A percentile compares a stretch with the other conserved stretches of the same genome.
These are phyloP conservation scores for Fusarium sp. DNA, from an alignment of 2,329 filamentous ascomycete species.

Conservation along the genomic window DNA sequence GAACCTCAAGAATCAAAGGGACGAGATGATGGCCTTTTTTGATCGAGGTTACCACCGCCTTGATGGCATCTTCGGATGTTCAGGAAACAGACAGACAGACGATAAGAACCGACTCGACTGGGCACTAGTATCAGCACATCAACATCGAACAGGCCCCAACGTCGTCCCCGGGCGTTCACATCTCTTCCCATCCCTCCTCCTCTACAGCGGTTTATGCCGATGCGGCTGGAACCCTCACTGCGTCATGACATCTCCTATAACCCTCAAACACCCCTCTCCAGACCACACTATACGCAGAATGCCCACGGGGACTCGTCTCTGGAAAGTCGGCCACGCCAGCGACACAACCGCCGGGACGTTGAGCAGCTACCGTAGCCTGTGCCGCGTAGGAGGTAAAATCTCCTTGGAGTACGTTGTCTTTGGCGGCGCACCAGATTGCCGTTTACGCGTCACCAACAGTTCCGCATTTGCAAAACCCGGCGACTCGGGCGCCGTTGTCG, in stretches of 20 bases:
- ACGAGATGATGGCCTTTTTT: not conserved
- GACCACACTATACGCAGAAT: not conserved
- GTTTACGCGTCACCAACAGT: too few species aligned
- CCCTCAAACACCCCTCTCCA: not conserved
- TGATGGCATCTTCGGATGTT: not conserved
- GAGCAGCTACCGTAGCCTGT: not conserved
- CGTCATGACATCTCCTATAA: not conserved
- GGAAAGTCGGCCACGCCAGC: not conserved
- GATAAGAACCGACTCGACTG: not conserved
- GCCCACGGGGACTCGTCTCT: not conserved
- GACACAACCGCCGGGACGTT: not conserved
- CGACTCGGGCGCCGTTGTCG: constrained; percentile 9
- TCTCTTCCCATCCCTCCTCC: not conserved
- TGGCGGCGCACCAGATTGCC: not conserved
- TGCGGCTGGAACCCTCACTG: not conserved
- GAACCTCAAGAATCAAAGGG: not conserved
- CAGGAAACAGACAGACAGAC: not conserved
- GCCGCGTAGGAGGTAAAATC: not conserved
- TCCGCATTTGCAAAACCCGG: not conserved
- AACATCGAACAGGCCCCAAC: not conserved
- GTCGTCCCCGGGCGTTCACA: not conserved
- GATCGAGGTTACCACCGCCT: not conserved
- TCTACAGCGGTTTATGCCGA: not conserved
- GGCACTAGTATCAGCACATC: too few species aligned
- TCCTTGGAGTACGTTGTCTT: not conserved